Percentiles rank a stretch among this genome's conserved stretches.
Evolutionary conservation across 768 basidiomycete genomes (phyloP).

Genomic region (Cytidiella melzeri): DNA sequence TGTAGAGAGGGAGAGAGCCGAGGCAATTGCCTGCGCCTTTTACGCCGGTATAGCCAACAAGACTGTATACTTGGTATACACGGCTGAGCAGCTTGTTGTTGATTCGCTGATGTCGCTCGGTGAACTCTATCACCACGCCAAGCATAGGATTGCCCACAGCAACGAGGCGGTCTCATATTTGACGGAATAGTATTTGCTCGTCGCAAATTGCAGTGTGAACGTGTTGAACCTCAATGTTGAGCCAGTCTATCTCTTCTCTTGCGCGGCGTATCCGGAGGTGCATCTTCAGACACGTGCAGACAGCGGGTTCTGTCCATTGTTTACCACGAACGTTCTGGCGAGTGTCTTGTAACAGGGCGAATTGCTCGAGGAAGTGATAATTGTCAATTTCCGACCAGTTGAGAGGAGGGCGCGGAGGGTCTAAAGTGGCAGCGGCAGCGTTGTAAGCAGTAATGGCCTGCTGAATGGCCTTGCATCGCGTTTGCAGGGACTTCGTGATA

Average conservation of each 20-base stretch:
- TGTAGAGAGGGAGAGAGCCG: neutral
- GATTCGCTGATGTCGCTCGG: neutral
- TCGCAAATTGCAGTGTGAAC: constrained; percentile 20
- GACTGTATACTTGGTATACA: constrained; percentile 7
- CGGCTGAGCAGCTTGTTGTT: constrained; percentile 8
- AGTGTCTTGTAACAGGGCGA: constrained; percentile 21
- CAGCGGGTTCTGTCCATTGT: constrained; percentile 21
- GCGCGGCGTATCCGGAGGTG: constrained; percentile 13
- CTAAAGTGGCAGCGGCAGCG: constrained; percentile 15
- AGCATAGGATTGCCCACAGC: neutral
- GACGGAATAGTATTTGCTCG: constrained; percentile 8
- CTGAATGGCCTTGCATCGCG: constrained; percentile 14
- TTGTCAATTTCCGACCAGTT: constrained; percentile 19
- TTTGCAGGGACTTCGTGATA: constrained; percentile 26
- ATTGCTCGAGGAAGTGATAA: constrained; percentile 24
- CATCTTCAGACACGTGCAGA: constrained; percentile 18
- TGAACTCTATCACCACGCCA: constrained; percentile 3
- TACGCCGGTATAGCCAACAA: constrained; percentile 8
- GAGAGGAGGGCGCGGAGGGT: constrained; percentile 16
- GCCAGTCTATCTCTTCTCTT: constrained; percentile 18
- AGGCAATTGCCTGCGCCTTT: neutral
- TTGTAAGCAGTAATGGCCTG: constrained; percentile 25
- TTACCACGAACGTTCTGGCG: constrained; percentile 16
- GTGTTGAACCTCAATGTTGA: constrained; percentile 19
- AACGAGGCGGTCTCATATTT: neutral